These are phyloP conservation scores for Hyaloscypha variabilis DNA, from an alignment of 495 filamentous ascomycete species.

Conservation along the genomic window DNA sequence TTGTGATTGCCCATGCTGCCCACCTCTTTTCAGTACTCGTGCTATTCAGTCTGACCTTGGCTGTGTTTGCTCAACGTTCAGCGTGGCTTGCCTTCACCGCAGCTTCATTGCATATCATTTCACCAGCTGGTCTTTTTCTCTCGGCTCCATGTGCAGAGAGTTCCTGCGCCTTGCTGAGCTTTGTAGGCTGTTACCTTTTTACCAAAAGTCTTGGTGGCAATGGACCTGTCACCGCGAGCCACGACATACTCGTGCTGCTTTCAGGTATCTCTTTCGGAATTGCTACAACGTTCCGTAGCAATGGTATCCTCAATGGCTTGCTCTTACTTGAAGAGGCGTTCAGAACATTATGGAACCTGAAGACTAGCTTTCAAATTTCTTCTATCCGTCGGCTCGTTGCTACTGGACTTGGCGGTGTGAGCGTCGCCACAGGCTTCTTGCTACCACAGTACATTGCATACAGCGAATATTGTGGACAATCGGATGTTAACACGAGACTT, in stretches of 20 bases:
- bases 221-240: slow-evolving; percentile 29
- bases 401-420: slow-evolving; percentile 64
- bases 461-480: slow-evolving; percentile 61
- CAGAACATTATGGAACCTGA: slow-evolving; percentile 29
- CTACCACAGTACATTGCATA: slow-evolving; percentile 80
- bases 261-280: slow-evolving; percentile 71
- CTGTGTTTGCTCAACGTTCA: slow-evolving; percentile 34
- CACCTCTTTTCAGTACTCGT: slow-evolving; percentile 68
- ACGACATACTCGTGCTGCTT: slow-evolving; percentile 53
- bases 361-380: slow-evolving; percentile 5
- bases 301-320: slow-evolving; percentile 83
- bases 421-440: slow-evolving; percentile 65
- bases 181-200: slow-evolving; percentile 73
- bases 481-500: slow-evolving; percentile 44
- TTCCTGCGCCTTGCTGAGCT: slow-evolving; percentile 75
- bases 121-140: slow-evolving; percentile 87
- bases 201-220: slow-evolving; percentile 48
- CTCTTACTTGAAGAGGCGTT: slow-evolving; percentile 54
- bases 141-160: slow-evolving; percentile 86
- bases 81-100: slow-evolving; percentile 62
- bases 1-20: slow-evolving; percentile 62
- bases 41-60: slow-evolving; percentile 51
- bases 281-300: slow-evolving; percentile 78
- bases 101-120: slow-evolving; percentile 76
- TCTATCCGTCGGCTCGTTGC: slow-evolving; percentile 50